These are phyloP conservation scores for Diaporthe eres DNA, from an alignment of 2,329 filamentous ascomycete species.

Conservation along the genomic window DNA sequence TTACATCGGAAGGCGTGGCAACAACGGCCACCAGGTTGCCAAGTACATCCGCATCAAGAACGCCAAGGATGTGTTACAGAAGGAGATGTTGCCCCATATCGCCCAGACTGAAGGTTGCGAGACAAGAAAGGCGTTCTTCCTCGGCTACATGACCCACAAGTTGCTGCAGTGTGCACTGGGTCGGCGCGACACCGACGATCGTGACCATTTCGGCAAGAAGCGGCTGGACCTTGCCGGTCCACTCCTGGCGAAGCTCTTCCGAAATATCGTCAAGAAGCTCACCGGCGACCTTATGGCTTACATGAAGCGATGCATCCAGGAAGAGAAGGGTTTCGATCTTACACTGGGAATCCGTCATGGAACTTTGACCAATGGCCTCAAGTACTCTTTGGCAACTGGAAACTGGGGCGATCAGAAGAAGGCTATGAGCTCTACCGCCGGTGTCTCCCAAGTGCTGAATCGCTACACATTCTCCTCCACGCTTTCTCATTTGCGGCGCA, in stretches of 20 bases:
- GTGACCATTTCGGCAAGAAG: conserved; percentile 99
- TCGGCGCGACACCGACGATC: conserved; percentile 93
- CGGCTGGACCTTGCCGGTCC: conserved; percentile 95
- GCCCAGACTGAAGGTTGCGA: conserved; percentile 95
- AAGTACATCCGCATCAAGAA: conserved; percentile 92
- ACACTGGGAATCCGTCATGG: conserved; percentile 91
- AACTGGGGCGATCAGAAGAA: conserved; percentile 99
- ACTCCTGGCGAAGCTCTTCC: conserved; percentile 95
- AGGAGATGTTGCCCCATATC: conserved; percentile 96
- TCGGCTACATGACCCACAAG: conserved; percentile 99
- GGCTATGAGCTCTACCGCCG: conserved; percentile 92
- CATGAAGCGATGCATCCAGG: conserved; percentile 92
- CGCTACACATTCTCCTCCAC: conserved; percentile 98
- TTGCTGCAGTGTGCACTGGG: conserved; percentile 94
- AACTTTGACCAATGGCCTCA: conserved; percentile 92
- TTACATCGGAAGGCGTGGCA: conserved; percentile 94
- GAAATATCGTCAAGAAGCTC: conserved; percentile 89
- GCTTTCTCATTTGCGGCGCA: conserved; percentile 94
- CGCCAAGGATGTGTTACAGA: conserved; percentile 94
- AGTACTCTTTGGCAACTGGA: conserved; percentile 96
- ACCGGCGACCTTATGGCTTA: conserved; percentile 93
- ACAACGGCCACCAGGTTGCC: conserved; percentile 77
- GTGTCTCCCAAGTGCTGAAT: conserved; percentile 98
- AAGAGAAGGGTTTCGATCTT: conserved; percentile 89
- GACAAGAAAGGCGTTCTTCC: conserved; percentile 96